Percentiles rank a stretch among this genome's conserved stretches.
Evolutionary conservation across 1,139 yeast genomes (phyloP).

Genomic region (Candida sanyaensis): DNA sequence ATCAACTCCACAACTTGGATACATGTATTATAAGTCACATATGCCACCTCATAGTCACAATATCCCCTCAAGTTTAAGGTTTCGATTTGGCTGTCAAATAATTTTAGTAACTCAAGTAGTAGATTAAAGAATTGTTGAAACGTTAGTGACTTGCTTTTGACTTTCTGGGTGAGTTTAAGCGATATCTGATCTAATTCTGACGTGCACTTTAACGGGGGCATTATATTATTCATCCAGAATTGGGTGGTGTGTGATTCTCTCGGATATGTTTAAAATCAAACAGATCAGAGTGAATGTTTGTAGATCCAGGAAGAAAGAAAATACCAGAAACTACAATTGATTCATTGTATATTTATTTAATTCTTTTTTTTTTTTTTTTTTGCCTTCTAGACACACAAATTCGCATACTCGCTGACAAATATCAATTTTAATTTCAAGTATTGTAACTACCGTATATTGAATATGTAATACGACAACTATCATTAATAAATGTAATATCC

Average conservation of each 20-base stretch:
- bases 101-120: slow-evolving; percentile 37
- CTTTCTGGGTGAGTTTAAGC: slow-evolving; percentile 3
- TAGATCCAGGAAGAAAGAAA: not conserved
- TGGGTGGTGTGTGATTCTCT: too few relatives aligned
- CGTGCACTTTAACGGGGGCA: not conserved
- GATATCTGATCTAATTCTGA: slow-evolving; percentile 5
- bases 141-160: slow-evolving; percentile 1
- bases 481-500: too few relatives aligned
- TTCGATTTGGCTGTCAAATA: slow-evolving; percentile 33
- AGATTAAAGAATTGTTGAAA: slow-evolving; percentile 8
- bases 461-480: too few relatives aligned
- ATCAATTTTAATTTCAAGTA: not conserved
- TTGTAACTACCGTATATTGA: not conserved
- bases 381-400: not conserved
- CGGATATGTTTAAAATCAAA: too few relatives aligned
- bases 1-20: slow-evolving; percentile 7
- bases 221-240: too few relatives aligned
- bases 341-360: too few relatives aligned
- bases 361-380: not conserved
- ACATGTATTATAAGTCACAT: slow-evolving; percentile 25
- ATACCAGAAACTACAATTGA: not conserved
- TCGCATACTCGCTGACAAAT: not conserved
- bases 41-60: slow-evolving; percentile 44
- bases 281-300: too few relatives aligned
- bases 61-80: slow-evolving; percentile 28